Evolutionary conservation across 1,284 basidiomycete genomes (phyloP), one percentile per base, ranked within the genome.

Genomic region (Anthracocystis panici-leucophaei): DNA sequence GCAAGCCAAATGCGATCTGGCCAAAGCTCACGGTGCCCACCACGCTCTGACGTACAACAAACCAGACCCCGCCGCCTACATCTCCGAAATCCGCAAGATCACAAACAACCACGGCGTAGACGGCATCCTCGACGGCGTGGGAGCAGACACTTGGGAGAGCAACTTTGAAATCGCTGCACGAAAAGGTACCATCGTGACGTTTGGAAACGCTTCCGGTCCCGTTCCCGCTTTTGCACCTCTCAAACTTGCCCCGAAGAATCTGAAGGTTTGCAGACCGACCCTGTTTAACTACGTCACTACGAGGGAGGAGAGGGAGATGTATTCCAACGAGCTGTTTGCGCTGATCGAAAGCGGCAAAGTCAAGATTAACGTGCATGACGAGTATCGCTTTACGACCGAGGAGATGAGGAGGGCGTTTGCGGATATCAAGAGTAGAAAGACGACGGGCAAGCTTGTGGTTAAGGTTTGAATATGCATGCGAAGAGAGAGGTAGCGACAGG

Each of bases 121-220:
- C 78, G 95, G 90, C 11, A 89, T 95, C 40, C 97, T 92, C 82
- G 95, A 99, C 85, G 95, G 95, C 46, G 94, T 99, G 25, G 96
- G 96, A 10, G 94, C 74, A 62, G 72, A 78, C 38, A 84, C 82
- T 16, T 82, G 75, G 71, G 82, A 82, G 38, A 89, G 89, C 75
- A 89, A 95, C 87, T 94, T 96, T 85, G 89, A 91, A 81, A 88
- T 95, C 82, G 88, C 93, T 65, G 79, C 80, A 11, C 73, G 79
- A 18, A 82, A 82, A 49, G 82, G 79, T 7, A 88, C 87, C 4
- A 86, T 98, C 41, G 91, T 95, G n/a, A 91, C 91, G 10, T 91
- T 95, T 57, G 96, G 96, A 0, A 97, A 97, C 83, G 93, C 95
- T 0, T 95, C 93, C 12, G 95, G 94, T 3, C 86, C 91, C 12